Percentiles rank a stretch among this genome's conserved stretches.
Evolutionary conservation across 2,329 filamentous ascomycete species (phyloP).

Genomic region (Hirsutella rhossiliensis): DNA sequence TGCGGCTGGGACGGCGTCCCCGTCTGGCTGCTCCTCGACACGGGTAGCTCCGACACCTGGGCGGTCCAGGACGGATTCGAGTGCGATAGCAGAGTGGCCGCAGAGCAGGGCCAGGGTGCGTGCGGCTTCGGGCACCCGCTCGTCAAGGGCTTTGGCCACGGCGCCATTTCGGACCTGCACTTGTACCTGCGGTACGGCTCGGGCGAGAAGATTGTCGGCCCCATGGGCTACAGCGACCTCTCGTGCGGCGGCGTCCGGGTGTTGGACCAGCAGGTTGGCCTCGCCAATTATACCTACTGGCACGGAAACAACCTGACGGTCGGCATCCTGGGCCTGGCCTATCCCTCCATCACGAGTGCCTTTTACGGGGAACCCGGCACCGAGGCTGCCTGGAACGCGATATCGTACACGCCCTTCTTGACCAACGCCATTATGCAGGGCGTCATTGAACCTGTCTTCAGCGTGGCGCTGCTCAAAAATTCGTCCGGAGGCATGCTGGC

Average conservation of each 20-base stretch:
- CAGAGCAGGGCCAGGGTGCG: slow-evolving; percentile 12
- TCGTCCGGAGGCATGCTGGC: slow-evolving; percentile 31
- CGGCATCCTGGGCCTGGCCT: slow-evolving; percentile 38
- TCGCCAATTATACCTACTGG: slow-evolving; percentile 38
- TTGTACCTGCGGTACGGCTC: slow-evolving; percentile 35
- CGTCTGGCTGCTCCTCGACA: slow-evolving; percentile 34
- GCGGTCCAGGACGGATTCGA: slow-evolving; percentile 25
- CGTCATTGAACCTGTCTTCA: slow-evolving; percentile 31
- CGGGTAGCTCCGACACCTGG: slow-evolving; percentile 41
- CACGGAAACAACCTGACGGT: slow-evolving; percentile 38
- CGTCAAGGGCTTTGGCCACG: slow-evolving; percentile 26
- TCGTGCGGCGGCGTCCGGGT: slow-evolving; percentile 32
- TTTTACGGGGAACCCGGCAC: slow-evolving; percentile 27
- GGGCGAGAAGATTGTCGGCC: slow-evolving; percentile 34
- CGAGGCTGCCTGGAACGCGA: slow-evolving; percentile 24
- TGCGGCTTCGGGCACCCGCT: slow-evolving; percentile 30
- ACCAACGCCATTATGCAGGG: slow-evolving; percentile 35
- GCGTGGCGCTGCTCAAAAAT: slow-evolving; percentile 34
- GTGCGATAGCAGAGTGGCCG: slow-evolving; percentile 25
- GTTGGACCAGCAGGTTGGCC: slow-evolving; percentile 31
- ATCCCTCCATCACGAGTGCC: slow-evolving; percentile 35
- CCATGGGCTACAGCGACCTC: slow-evolving; percentile 34
- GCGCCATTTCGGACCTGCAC: slow-evolving; percentile 27
- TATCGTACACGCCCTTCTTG: slow-evolving; percentile 35
- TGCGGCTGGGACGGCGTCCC: slow-evolving; percentile 26